Evolutionary conservation across 345 rosid species (phyloP).

Genomic region (Bruguiera sexangula): DNA sequence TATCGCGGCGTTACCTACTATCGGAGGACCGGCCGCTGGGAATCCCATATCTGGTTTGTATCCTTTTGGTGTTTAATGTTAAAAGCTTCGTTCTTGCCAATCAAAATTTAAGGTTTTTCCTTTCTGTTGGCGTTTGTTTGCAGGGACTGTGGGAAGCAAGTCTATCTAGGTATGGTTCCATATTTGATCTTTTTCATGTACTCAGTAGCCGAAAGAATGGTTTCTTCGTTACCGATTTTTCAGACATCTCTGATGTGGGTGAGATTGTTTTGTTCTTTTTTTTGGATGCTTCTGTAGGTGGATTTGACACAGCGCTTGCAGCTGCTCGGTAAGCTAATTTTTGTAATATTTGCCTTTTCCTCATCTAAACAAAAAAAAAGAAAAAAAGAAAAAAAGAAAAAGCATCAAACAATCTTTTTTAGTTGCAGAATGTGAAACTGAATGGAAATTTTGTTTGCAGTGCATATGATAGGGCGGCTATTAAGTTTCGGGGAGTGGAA

Average conservation of each 20-base stretch:
- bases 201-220: not conserved
- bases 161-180: slow-evolving; percentile 72
- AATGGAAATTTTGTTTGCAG: slow-evolving; percentile 33
- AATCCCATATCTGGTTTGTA: slow-evolving; percentile 90
- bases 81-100: not conserved
- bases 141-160: slow-evolving; percentile 99
- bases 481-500: slow-evolving; percentile 88
- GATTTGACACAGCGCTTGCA: slow-evolving; percentile 99
- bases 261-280: slow-evolving; percentile 11
- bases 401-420: not conserved
- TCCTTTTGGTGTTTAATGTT: not conserved
- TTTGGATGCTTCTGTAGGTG: slow-evolving; percentile 50
- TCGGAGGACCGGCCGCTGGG: slow-evolving; percentile 99
- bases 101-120: slow-evolving; percentile 2
- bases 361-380: too few species aligned
- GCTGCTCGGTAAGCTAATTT: slow-evolving; percentile 75
- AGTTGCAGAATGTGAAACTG: not conserved
- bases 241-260: slow-evolving; percentile 19
- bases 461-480: slow-evolving; percentile 97
- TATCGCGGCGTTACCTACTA: slow-evolving; percentile 96
- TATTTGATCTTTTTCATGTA: slow-evolving; percentile 1
- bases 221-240: slow-evolving; percentile 18
- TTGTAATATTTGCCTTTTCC: slow-evolving; percentile 3
- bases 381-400: too few species aligned
- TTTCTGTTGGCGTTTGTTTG: slow-evolving; percentile 18